Conservation (phyloP, 306 rosid species). For the Cucumis cinereus region DNA sequence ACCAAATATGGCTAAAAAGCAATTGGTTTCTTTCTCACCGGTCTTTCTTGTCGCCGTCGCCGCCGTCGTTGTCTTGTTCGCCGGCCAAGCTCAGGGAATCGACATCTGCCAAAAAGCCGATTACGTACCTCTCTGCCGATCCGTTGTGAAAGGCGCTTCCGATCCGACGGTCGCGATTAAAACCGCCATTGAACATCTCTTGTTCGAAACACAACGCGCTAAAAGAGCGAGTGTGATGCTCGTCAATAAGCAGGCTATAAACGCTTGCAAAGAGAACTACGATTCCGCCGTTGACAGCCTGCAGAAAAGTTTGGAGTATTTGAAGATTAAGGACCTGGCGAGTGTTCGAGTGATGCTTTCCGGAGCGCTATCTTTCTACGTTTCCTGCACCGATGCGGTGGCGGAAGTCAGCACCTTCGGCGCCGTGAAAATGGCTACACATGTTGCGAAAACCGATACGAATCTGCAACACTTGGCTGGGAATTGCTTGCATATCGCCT, state of each 20-base stretch:
- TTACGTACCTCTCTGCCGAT: neutral
- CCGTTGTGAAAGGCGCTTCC: neutral
- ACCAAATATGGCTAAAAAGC: neutral
- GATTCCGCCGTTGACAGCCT: conserved; percentile 8
- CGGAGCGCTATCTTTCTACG: neutral
- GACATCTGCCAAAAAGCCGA: neutral
- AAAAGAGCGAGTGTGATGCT: neutral
- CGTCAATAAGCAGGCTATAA: neutral
- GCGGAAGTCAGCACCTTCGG: neutral
- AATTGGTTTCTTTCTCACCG: neutral
- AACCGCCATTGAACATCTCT: neutral
- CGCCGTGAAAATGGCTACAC: neutral
- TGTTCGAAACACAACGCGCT: neutral
- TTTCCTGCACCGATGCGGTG: neutral
- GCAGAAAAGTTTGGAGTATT: neutral
- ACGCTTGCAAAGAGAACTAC: neutral
- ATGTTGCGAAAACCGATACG: neutral
- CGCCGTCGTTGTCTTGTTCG: neutral
- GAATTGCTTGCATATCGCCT: neutral
- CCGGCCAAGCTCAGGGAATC: neutral
- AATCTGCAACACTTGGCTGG: neutral
- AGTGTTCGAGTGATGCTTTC: neutral
- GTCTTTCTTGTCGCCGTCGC: neutral
- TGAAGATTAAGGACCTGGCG: neutral
- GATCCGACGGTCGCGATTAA: neutral